Conservation (phyloP, 2,329 filamentous ascomycete genomes). For the Blumeriella jaapii region DNA sequence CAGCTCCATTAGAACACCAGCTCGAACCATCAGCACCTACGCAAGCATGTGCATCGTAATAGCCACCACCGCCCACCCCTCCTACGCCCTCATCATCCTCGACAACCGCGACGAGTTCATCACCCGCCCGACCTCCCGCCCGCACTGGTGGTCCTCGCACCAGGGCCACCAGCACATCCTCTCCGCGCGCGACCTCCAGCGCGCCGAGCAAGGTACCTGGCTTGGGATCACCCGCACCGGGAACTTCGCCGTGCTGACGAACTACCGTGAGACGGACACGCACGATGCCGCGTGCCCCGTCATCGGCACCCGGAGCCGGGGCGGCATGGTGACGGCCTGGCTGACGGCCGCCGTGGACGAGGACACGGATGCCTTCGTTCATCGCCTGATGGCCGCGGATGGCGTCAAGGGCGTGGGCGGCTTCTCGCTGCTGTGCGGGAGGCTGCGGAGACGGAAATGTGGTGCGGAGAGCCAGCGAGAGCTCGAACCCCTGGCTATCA, state of each 20-base stretch:
- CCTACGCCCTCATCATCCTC: slow-evolving; percentile 62
- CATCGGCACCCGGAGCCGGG: slow-evolving; percentile 44
- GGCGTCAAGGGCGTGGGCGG: slow-evolving; percentile 51
- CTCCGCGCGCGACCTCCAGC: slow-evolving; percentile 49
- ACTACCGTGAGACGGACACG: slow-evolving; percentile 47
- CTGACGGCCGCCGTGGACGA: slow-evolving; percentile 39
- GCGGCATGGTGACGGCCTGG: slow-evolving; percentile 54
- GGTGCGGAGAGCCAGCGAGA: slow-evolving; percentile 9
- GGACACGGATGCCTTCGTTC: slow-evolving; percentile 38
- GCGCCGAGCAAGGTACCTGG: slow-evolving; percentile 54
- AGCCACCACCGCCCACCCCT: slow-evolving; percentile 63
- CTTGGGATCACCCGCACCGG: slow-evolving; percentile 49
- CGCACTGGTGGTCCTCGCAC: slow-evolving; percentile 45
- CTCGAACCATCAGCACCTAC: background rate
- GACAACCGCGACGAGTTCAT: slow-evolving; percentile 71
- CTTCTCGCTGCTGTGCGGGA: slow-evolving; percentile 55
- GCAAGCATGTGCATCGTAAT: slow-evolving; percentile 64
- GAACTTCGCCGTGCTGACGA: slow-evolving; percentile 52
- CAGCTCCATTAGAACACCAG: background rate
- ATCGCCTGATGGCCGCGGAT: slow-evolving; percentile 37
- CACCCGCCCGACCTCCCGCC: slow-evolving; percentile 49
- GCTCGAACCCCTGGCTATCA: slow-evolving; percentile 43
- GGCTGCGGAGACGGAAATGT: slow-evolving; percentile 37
- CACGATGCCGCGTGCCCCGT: slow-evolving; percentile 41
- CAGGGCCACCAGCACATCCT: slow-evolving; percentile 35